phyloP scores from a whole-genome alignment of 1,139 yeast genomes.

The Candida labiduridarum region DNA sequence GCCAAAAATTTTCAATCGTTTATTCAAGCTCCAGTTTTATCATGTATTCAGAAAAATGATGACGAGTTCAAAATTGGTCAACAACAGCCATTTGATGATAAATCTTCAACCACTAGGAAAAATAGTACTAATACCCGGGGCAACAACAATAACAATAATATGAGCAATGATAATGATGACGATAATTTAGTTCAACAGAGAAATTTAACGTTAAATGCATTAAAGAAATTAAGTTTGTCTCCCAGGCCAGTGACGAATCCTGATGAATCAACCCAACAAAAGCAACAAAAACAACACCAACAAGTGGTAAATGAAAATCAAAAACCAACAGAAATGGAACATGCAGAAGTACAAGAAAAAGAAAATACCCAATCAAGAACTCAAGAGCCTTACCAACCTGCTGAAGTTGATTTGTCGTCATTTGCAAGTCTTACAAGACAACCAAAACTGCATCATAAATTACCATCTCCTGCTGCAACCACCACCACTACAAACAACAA shows the following conservation, averaged over 20 bases:
- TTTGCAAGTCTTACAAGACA: slow-evolving; percentile 52
- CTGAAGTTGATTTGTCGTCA: slow-evolving; percentile 54
- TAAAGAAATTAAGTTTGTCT: slow-evolving; percentile 47
- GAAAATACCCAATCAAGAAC: slow-evolving; percentile 10
- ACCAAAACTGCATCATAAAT: slow-evolving; percentile 25
- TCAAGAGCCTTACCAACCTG: slow-evolving; percentile 51
- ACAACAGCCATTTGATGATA: slow-evolving; percentile 43
- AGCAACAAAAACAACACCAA: neutral
- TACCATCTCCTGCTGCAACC: slow-evolving; percentile 8
- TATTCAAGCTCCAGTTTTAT: slow-evolving; percentile 51
- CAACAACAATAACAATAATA: slow-evolving; percentile 6
- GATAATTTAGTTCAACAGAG: slow-evolving; percentile 46
- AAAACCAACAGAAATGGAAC: neutral
- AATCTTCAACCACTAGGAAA: slow-evolving; percentile 7
- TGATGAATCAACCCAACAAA: slow-evolving; percentile 10
- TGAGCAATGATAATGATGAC: slow-evolving; percentile 17
- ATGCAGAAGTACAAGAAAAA: slow-evolving; percentile 1
- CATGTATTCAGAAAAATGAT: slow-evolving; percentile 35
- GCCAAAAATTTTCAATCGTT: slow-evolving; percentile 48
- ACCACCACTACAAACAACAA: neutral
- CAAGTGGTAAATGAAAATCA: slow-evolving; percentile 1
- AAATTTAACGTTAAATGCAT: slow-evolving; percentile 45
- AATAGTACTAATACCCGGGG: slow-evolving; percentile 7
- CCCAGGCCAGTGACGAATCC: slow-evolving; percentile 39
- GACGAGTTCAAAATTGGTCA: slow-evolving; percentile 45